Conservation (phyloP, 2,329 filamentous ascomycete species). For the Raffaelea deltoideospora region DNA sequence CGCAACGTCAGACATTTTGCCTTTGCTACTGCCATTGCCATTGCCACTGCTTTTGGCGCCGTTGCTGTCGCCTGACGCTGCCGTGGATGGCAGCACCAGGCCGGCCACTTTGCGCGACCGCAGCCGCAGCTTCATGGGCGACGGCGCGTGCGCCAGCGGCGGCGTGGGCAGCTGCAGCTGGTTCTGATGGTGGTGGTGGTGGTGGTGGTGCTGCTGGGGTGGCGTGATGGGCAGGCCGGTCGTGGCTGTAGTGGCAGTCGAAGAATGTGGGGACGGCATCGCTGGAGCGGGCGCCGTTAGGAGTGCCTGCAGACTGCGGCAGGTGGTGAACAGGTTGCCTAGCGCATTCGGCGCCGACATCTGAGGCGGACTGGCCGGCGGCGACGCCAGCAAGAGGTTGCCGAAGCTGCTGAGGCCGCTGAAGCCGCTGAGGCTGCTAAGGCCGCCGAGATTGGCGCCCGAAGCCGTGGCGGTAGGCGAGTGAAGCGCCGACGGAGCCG, state of each 20-base stretch:
- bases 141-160: constrained; percentile 34
- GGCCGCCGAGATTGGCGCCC: not conserved
- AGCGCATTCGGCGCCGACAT: constrained; percentile 28
- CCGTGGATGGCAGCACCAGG: no score
- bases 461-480: not conserved
- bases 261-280: no score
- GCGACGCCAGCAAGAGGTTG: constrained; percentile 34
- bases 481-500: not conserved
- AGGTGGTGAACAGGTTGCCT: constrained; percentile 41
- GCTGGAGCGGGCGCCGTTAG: constrained; percentile 25
- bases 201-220: not conserved
- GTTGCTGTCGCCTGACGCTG: constrained; percentile 4
- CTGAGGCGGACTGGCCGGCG: constrained; percentile 40
- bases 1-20: constrained; percentile 8
- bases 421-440: not conserved
- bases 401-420: constrained; percentile 1
- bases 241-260: no score
- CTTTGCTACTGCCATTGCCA: no score
- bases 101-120: constrained; percentile 27
- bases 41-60: no score
- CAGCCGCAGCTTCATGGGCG: constrained; percentile 39
- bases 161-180: constrained; percentile 36
- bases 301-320: constrained; percentile 45
- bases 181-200: not conserved
- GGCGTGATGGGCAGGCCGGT: constrained; percentile 19